phyloP scores from a whole-genome alignment of 2,329 filamentous ascomycete genomes.

The Calonectria crousiana region DNA sequence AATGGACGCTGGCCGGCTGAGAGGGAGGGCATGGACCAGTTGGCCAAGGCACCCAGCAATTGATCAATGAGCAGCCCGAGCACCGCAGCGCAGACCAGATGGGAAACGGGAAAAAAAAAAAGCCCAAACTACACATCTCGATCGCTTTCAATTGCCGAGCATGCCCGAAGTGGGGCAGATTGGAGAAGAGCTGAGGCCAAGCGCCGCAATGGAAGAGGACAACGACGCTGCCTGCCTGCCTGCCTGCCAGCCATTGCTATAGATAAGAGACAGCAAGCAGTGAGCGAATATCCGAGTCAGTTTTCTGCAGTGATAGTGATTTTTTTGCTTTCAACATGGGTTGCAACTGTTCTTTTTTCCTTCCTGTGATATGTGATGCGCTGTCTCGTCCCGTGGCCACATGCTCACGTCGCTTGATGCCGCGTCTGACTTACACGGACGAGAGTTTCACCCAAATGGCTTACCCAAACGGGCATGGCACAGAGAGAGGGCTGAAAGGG shows the following conservation, averaged over 20 bases:
- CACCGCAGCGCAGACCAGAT: not conserved
- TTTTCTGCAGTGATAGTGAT: not conserved
- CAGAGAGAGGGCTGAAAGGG: not conserved
- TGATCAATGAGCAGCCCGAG: slow-evolving; percentile 1
- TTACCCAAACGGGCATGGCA: not conserved
- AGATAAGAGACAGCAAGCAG: not conserved
- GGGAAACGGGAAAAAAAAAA: not conserved
- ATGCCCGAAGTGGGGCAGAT: not conserved
- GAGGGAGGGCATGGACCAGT: not conserved
- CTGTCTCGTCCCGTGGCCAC: not conserved
- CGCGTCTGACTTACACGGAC: slow-evolving; percentile 1
- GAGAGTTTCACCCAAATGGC: not conserved
- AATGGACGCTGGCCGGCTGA: not conserved
- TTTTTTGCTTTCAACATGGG: not conserved
- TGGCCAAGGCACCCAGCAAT: not conserved
- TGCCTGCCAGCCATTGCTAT: not conserved
- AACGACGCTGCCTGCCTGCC: not conserved
- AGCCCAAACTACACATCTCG: not conserved
- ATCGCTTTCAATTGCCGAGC: slow-evolving; percentile 4
- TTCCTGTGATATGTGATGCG: not conserved
- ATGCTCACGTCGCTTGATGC: not conserved
- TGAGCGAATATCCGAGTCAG: not conserved
- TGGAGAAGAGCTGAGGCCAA: not conserved
- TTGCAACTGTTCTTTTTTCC: not conserved
- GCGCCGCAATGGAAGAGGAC: not conserved